phyloP scores from a whole-genome alignment of 345 rosid genomes.

The Citrus hindsii region DNA sequence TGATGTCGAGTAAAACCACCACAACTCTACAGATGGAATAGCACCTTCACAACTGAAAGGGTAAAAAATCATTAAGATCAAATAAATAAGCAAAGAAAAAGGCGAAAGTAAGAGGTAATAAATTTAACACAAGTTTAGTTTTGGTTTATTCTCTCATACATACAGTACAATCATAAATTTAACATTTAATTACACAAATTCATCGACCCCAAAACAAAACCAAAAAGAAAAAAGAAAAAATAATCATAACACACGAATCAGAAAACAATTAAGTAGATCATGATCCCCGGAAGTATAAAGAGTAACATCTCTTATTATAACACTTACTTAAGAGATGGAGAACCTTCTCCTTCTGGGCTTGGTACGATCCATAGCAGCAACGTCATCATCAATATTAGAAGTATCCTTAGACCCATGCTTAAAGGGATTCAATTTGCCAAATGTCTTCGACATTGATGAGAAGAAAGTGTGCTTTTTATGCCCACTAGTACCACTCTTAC shows the following conservation, averaged over 20 bases:
- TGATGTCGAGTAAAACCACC: too few species aligned
- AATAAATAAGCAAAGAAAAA: too few species aligned
- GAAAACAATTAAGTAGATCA: neutral
- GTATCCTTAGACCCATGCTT: conserved; percentile 85
- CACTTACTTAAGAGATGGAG: conserved; percentile 54
- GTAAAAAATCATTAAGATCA: too few species aligned
- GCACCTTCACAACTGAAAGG: too few species aligned
- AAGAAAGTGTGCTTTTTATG: conserved; percentile 44
- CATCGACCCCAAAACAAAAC: neutral
- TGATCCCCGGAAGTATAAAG: neutral
- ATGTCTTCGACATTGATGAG: conserved; percentile 82
- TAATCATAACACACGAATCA: neutral
- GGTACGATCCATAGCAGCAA: conserved; percentile 43
- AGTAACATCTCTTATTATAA: neutral
- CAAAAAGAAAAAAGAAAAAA: neutral
- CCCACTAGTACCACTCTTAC: conserved; percentile 22
- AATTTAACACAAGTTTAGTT: neutral
- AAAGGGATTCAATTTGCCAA: conserved; percentile 90
- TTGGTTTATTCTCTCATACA: neutral
- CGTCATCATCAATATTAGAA: conserved; percentile 54
- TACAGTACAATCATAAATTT: neutral
- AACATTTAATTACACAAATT: neutral
- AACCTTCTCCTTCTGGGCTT: conserved; percentile 96
- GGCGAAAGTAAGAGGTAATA: neutral
- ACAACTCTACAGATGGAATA: too few species aligned